Percentiles rank a stretch among this genome's conserved stretches.
These are phyloP conservation scores for Porogramme epimiltina DNA, from an alignment of 1,284 basidiomycete genomes.

Conservation along the genomic window DNA sequence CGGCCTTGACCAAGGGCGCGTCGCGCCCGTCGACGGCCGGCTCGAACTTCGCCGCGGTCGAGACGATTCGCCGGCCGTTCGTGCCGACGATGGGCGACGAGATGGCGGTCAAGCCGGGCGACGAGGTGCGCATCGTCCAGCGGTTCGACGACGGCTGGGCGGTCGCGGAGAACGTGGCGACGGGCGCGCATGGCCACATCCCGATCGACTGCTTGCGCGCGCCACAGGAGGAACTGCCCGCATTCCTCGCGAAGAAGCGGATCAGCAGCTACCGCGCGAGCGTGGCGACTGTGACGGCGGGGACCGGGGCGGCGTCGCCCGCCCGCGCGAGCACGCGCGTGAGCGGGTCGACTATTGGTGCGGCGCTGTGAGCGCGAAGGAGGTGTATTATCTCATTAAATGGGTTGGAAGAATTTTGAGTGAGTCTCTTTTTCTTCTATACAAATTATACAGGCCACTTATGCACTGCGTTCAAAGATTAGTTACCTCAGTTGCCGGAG, in stretches of 20 bases:
- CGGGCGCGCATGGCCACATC: constrained; percentile 44
- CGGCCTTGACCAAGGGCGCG: constrained; percentile 1
- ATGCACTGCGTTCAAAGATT: no score
- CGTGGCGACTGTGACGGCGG: constrained; percentile 1
- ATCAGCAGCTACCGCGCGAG: constrained; percentile 40
- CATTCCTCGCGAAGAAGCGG: constrained; percentile 51
- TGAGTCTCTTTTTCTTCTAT: not conserved
- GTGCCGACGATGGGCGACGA: constrained; percentile 60
- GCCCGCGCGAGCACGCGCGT: constrained; percentile 11
- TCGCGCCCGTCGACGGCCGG: constrained; percentile 25
- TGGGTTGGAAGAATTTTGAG: no score
- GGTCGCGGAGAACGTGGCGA: constrained; percentile 37
- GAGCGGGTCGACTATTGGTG: constrained; percentile 15
- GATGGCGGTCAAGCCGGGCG: constrained; percentile 50
- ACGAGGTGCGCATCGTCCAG: constrained; percentile 52
- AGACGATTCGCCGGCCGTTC: constrained; percentile 58
- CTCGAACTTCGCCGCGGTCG: constrained; percentile 40
- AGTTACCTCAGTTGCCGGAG: no score
- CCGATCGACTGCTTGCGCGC: constrained; percentile 64
- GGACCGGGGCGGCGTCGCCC: no score
- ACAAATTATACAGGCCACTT: no score
- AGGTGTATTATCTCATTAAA: not conserved
- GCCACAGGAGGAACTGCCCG: constrained; percentile 46
- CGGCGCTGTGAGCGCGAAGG: constrained; percentile 9
- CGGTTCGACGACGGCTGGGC: constrained; percentile 75